Percentiles rank a stretch among this genome's conserved stretches.
phyloP scores from a whole-genome alignment of 305 asterid genomes.

The Stenogyne calaminthoides region DNA sequence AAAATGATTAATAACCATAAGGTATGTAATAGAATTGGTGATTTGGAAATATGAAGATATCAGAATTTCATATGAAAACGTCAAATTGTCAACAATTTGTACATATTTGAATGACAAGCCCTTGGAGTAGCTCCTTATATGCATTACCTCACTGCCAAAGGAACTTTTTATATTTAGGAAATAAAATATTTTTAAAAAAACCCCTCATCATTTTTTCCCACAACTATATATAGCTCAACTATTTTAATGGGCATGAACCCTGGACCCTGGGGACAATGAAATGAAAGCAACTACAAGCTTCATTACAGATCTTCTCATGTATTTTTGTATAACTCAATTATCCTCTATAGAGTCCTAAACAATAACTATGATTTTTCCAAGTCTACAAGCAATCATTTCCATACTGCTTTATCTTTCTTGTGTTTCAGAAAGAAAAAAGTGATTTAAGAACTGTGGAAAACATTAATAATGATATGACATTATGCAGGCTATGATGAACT shows the following conservation, averaged over 20 bases:
- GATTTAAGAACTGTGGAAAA: neutral
- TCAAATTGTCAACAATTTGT: neutral
- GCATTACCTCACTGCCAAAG: neutral
- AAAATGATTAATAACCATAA: neutral
- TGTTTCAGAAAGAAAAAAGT: neutral
- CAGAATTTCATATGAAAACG: neutral
- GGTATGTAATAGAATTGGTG: neutral
- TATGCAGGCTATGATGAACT: conserved; percentile 5
- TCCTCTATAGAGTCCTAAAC: neutral
- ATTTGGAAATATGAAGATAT: neutral
- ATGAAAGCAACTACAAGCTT: neutral
- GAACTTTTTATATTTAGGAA: too few relatives aligned
- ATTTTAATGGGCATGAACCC: neutral
- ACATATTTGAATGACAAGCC: neutral
- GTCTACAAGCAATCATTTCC: conserved; percentile 3
- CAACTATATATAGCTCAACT: neutral
- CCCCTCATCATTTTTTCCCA: neutral
- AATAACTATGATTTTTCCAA: neutral
- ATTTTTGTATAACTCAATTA: neutral
- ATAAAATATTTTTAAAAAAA: too few relatives aligned
- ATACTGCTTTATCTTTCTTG: neutral
- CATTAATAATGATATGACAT: neutral
- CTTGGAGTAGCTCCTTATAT: neutral
- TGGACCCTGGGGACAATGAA: neutral
- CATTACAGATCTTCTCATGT: neutral